A percentile compares a stretch with the other conserved stretches of the same genome.
phyloP scores from a whole-genome alignment of 2,329 filamentous ascomycete genomes.

The Pestalotiopsis sp. region DNA sequence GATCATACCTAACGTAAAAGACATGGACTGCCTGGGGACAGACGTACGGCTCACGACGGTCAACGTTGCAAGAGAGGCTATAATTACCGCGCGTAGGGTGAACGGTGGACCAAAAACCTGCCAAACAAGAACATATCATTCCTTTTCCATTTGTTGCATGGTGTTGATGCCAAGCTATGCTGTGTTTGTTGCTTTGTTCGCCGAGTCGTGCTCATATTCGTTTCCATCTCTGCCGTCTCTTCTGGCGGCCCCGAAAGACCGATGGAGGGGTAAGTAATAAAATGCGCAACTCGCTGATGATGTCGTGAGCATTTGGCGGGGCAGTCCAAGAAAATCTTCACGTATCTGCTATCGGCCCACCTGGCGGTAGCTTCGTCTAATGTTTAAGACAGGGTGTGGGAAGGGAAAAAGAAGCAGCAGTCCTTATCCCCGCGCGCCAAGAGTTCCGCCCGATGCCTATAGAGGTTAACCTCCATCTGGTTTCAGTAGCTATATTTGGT shows the following conservation, averaged over 20 bases:
- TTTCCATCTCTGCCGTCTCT: neutral
- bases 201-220: neutral
- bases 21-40: neutral
- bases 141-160: neutral
- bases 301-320: slow-evolving; percentile 8
- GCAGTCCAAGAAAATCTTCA: slow-evolving; percentile 9
- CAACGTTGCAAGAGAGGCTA: neutral
- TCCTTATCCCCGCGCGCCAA: neutral
- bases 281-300: neutral
- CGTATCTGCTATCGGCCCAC: neutral
- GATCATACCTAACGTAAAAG: neutral
- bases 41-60: neutral
- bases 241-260: neutral
- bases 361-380: neutral
- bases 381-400: neutral
- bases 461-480: neutral
- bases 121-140: neutral
- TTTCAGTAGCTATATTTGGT: neutral
- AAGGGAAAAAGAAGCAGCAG: too few relatives aligned
- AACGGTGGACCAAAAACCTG: neutral
- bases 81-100: neutral
- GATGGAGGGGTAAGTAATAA: neutral
- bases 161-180: neutral
- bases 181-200: neutral
- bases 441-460: neutral